These are phyloP conservation scores for Rubia balearica DNA, from an alignment of 305 asterid species.

Conservation along the genomic window DNA sequence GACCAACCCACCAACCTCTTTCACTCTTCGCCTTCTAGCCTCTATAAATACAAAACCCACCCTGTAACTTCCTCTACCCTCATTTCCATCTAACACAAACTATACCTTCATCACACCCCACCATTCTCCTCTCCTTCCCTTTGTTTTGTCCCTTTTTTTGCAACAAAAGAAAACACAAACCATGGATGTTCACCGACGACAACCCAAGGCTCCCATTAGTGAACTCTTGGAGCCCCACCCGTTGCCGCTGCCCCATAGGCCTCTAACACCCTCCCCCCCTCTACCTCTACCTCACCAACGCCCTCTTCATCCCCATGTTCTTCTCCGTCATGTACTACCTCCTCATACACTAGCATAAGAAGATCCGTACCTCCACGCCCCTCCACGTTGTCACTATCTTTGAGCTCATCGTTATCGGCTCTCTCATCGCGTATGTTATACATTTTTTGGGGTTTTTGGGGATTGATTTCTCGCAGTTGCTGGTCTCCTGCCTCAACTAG, in stretches of 20 bases:
- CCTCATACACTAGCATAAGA: slow-evolving; percentile 35
- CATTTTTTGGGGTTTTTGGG: slow-evolving; percentile 36
- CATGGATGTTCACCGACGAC: slow-evolving; percentile 38
- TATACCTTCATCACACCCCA: neutral
- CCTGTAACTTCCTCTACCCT: slow-evolving; percentile 18
- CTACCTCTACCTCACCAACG: slow-evolving; percentile 29
- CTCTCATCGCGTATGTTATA: slow-evolving; percentile 30
- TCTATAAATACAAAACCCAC: slow-evolving; percentile 17
- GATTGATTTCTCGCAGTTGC: slow-evolving; percentile 33
- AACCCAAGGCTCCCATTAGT: neutral
- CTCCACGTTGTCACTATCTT: slow-evolving; percentile 37
- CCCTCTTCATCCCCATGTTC: slow-evolving; percentile 31
- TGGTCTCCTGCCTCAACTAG: slow-evolving; percentile 31
- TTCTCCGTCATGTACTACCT: slow-evolving; percentile 41
- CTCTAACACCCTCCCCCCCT: slow-evolving; percentile 28
- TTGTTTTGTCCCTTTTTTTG: neutral
- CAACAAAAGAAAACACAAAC: neutral
- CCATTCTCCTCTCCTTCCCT: too few species aligned
- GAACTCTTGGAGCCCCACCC: too few species aligned
- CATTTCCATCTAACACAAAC: neutral
- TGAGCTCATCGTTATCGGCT: slow-evolving; percentile 28
- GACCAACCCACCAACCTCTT: slow-evolving; percentile 23
- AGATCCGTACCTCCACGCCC: slow-evolving; percentile 34
- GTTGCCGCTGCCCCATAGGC: neutral
- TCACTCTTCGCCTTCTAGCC: neutral